Evolutionary conservation across 2,329 filamentous ascomycete species (phyloP).

Genomic region (Paramyrothecium roridum): DNA sequence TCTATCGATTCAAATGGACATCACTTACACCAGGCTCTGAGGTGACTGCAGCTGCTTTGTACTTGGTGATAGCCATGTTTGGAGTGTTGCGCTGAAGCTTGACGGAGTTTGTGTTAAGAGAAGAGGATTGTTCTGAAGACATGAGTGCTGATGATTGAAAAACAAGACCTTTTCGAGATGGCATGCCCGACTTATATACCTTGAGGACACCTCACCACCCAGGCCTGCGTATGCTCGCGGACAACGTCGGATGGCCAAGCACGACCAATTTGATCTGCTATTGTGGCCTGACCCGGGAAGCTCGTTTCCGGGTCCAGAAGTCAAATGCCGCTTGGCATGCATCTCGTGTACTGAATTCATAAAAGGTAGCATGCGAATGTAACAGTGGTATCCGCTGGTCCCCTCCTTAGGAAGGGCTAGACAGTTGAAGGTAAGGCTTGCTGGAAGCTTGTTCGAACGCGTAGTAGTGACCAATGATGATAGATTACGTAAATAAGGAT

Average conservation of each 20-base stretch:
- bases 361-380: too few species aligned
- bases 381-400: too few species aligned
- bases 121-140: neutral
- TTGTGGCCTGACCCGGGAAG: neutral
- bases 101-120: neutral
- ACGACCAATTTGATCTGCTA: neutral
- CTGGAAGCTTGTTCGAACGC: too few species aligned
- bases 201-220: neutral
- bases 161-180: neutral
- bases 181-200: neutral
- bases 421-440: too few species aligned
- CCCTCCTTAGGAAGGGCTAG: too few species aligned
- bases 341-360: too few species aligned
- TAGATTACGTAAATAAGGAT: too few species aligned
- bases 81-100: neutral
- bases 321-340: too few species aligned
- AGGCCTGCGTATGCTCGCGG: neutral
- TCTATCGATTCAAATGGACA: neutral
- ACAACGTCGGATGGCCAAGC: neutral
- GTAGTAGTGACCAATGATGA: too few species aligned
- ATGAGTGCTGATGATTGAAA: neutral
- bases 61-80: constrained; percentile 13
- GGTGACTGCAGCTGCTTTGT: constrained; percentile 18
- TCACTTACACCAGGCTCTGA: constrained; percentile 11
- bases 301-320: neutral